Percentiles rank a stretch among this genome's conserved stretches.
phyloP scores from a whole-genome alignment of 2,329 filamentous ascomycete species.

The Westerdykella aurantiaca region DNA sequence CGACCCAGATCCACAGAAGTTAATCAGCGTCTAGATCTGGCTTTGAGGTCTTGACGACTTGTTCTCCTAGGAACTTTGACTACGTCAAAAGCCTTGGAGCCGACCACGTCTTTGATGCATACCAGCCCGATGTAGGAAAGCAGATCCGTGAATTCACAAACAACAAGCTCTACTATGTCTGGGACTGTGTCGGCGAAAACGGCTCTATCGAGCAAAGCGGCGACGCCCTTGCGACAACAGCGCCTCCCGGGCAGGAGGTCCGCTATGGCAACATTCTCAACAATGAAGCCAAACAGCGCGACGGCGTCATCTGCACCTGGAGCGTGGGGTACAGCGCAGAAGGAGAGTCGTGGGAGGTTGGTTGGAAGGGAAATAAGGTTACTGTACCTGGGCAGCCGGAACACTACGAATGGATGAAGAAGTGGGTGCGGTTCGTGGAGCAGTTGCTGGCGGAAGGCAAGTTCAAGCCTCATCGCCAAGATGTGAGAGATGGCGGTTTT shows the following conservation, averaged over 20 bases:
- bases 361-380: slow-evolving; percentile 1
- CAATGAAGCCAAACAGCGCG: not conserved
- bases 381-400: slow-evolving; percentile 12
- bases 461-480: slow-evolving; percentile 13
- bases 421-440: slow-evolving; percentile 20
- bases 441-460: slow-evolving; percentile 19
- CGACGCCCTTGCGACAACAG: slow-evolving; percentile 1
- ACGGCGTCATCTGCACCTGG: slow-evolving; percentile 3
- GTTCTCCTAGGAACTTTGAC: slow-evolving; percentile 41
- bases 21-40: slow-evolving; percentile 21
- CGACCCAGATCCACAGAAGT: not conserved
- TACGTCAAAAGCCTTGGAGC: slow-evolving; percentile 44
- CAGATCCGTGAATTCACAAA: slow-evolving; percentile 43
- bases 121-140: slow-evolving; percentile 35
- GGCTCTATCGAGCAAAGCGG: slow-evolving; percentile 15
- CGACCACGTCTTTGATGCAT: slow-evolving; percentile 45
- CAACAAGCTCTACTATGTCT: slow-evolving; percentile 38
- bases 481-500: slow-evolving; percentile 13
- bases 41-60: slow-evolving; percentile 40
- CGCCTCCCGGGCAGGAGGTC: not conserved
- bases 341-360: slow-evolving; percentile 4
- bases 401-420: slow-evolving; percentile 25
- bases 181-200: slow-evolving; percentile 43
- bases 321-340: slow-evolving; percentile 6
- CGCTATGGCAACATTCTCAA: not conserved